These are phyloP conservation scores for Fistulinella prunicolor DNA, from an alignment of 768 basidiomycete genomes.

Conservation along the genomic window DNA sequence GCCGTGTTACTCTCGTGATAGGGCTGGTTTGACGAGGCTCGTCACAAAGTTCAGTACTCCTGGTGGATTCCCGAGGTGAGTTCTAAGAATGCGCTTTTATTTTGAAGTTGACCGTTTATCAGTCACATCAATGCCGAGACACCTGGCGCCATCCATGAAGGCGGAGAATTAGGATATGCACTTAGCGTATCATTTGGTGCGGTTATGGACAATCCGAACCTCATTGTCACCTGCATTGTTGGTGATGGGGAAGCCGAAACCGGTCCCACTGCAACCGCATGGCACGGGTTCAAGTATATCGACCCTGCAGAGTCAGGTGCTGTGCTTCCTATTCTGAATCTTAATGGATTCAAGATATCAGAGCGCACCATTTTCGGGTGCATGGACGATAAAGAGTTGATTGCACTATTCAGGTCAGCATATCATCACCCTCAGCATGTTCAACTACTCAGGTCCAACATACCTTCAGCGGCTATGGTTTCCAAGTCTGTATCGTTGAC, in stretches of 20 bases:
- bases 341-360: conserved; percentile 89
- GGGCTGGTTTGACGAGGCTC: conserved; percentile 60
- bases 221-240: conserved; percentile 77
- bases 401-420: conserved; percentile 63
- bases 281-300: conserved; percentile 88
- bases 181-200: conserved; percentile 83
- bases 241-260: conserved; percentile 88
- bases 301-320: conserved; percentile 89
- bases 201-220: conserved; percentile 88
- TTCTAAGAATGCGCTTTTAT: not conserved
- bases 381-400: conserved; percentile 87
- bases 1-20: conserved; percentile 56
- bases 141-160: conserved; percentile 89
- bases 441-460: no score
- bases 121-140: conserved; percentile 81
- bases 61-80: conserved; percentile 77
- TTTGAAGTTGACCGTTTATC: not conserved
- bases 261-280: conserved; percentile 74
- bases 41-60: conserved; percentile 76
- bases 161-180: conserved; percentile 88
- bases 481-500: conserved; percentile 81
- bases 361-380: conserved; percentile 87
- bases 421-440: not conserved
- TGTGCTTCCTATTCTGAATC: conserved; percentile 86
- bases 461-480: conserved; percentile 69